phyloP scores from a whole-genome alignment of 495 filamentous ascomycete genomes.

The Aspergillus bertholletiae region DNA sequence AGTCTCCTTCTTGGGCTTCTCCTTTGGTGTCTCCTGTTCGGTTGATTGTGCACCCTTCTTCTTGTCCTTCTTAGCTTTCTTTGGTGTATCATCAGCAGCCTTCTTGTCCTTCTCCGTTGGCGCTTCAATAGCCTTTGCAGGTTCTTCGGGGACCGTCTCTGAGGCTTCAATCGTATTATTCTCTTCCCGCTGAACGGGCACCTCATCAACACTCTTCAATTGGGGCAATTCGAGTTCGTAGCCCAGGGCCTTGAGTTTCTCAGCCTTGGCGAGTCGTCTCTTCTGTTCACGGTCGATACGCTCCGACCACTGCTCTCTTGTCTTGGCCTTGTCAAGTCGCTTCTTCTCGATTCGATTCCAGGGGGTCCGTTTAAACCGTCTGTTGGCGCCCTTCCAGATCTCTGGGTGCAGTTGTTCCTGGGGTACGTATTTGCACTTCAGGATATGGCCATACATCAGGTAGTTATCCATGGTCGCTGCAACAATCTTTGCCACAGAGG shows the following conservation, averaged over 20 bases:
- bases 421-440: conserved; percentile 78
- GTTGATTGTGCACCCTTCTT: conserved; percentile 26
- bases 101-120: conserved; percentile 39
- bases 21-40: conserved; percentile 15
- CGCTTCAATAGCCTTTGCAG: conserved; percentile 30
- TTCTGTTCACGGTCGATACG: conserved; percentile 66
- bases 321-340: conserved; percentile 62
- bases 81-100: conserved; percentile 26
- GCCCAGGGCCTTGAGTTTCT: conserved; percentile 74
- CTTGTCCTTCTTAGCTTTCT: conserved; percentile 32
- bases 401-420: conserved; percentile 71
- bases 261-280: conserved; percentile 59
- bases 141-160: conserved; percentile 26
- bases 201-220: conserved; percentile 63
- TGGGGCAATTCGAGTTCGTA: conserved; percentile 79
- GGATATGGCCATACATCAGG: conserved; percentile 85
- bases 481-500: conserved; percentile 80
- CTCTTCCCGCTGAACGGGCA: conserved; percentile 40
- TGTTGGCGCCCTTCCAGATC: conserved; percentile 83
- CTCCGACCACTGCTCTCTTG: conserved; percentile 72
- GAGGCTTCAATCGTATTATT: conserved; percentile 25
- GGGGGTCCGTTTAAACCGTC: conserved; percentile 81
- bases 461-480: conserved; percentile 97
- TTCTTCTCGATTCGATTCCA: conserved; percentile 78
- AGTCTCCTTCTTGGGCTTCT: conserved; percentile 11